Base-by-base conservation (phyloP, 192 early-diverging fungal species). In the Mortierella claussenii region DNA sequence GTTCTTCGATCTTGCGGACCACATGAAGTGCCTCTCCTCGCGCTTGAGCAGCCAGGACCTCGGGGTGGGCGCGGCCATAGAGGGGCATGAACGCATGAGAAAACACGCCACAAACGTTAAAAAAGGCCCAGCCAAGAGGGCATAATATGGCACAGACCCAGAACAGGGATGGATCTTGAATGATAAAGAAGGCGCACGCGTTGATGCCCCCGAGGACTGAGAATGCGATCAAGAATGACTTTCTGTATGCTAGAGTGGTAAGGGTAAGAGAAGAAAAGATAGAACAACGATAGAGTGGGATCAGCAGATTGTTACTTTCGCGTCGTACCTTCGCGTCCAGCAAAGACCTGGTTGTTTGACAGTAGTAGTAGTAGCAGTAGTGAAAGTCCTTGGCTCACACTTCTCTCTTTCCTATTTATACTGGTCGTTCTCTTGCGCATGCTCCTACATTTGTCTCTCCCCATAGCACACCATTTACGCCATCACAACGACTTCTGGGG, bases 71-170 rank as follows among this genome's bases (percentile, higher is more conserved):
- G 18, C 78, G 78, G 10, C 78, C 61, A 21, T 65, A 75, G 4
- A 82, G 59, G 2, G 81, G 83, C 24, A 84, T 46, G 47, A 70
- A 82, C n/a, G 80, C 67, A 24, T 81, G 69, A 18, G 69, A 82
- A 37, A 84, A 84, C 26, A 84, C 80, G 11, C 54, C 45, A 11
- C 51, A 47, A 17, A 68, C 55, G 56, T 79, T 79, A 52, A 66
- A 82, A 20, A 64, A 48, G 11, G 78, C 40, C 60, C 63, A 58
- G 13, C 60, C 69, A 0, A 82, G 59, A 23, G 69, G 69, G 3
- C 56, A 48, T 9, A 82, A 65, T 18, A 69, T 61, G 12, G 70
- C 61, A 8, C 65, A 69, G 13, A 68, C 30, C 54, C 66, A 59
- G 44, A 57, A 68, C 1, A 82, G 50, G 8, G 53, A 59, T 0